Evolutionary conservation across 2,329 filamentous ascomycete species (phyloP).

Genomic region (Exophiala spinifera): DNA sequence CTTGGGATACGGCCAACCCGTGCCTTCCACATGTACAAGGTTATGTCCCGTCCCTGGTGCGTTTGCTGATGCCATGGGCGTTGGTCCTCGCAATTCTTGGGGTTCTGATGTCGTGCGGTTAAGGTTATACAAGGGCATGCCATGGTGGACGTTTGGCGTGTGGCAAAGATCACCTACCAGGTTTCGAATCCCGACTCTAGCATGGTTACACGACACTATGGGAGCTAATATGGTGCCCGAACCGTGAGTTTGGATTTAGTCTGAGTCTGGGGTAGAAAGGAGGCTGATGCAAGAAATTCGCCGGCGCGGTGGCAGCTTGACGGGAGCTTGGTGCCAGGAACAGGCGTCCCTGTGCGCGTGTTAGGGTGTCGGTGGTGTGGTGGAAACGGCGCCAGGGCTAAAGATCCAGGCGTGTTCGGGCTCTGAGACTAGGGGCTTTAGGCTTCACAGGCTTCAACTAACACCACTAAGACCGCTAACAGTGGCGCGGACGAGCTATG

Average conservation of each 20-base stretch:
- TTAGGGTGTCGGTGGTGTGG: background rate
- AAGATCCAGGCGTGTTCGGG: background rate
- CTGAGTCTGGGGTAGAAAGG: background rate
- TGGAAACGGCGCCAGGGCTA: conserved; percentile 1
- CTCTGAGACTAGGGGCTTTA: conserved; percentile 1
- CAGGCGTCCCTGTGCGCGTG: background rate
- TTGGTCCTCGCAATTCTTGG: background rate
- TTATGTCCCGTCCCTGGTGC: background rate
- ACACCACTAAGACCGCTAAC: background rate
- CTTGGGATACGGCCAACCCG: too few relatives aligned
- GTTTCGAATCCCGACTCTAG: conserved; percentile 7
- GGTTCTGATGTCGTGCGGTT: conserved; percentile 14
- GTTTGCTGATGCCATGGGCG: background rate
- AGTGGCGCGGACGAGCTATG: background rate
- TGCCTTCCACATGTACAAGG: too few relatives aligned
- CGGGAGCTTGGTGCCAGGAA: background rate
- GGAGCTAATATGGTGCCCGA: conserved; percentile 25
- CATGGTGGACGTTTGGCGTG: conserved; percentile 5
- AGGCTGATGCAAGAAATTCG: conserved; percentile 15
- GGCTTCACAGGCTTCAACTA: background rate
- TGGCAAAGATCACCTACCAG: conserved; percentile 1
- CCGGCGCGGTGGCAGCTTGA: conserved; percentile 5
- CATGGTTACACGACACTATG: conserved; percentile 24
- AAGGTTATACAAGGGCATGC: conserved; percentile 16
- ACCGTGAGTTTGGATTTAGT: conserved; percentile 1